Base-by-base conservation (phyloP, 2,329 filamentous ascomycete species). In the Fusarium buharicum region DNA sequence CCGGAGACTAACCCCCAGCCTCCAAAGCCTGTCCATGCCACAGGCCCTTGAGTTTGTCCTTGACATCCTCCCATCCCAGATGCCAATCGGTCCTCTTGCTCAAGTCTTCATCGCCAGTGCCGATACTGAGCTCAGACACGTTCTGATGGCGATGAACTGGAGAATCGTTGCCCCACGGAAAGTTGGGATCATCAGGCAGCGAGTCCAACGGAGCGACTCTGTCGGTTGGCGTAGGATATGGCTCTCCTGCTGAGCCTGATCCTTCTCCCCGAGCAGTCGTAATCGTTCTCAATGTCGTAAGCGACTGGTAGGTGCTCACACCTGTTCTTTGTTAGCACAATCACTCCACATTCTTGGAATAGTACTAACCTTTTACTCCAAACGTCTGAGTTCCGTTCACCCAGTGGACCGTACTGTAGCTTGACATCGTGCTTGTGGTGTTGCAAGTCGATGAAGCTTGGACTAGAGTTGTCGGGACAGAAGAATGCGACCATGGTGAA, bases 131-230 rank as follows among this genome's bases (percentile, higher is more conserved):
- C n/a, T 64, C 62, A 8, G 67, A 68, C 43, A 70, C 64, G 48
- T 73, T 72, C 27, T 72, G 70, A 45, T 76, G 74, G 6, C 75
- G 74, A 55, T 78, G 75, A 30, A 74, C 53, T 1, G 75, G 75
- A 33, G 71, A 75, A 57, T 72, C 68, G 27, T 72, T 73, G 11
- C 74, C 76, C 76, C 76, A 77, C 2, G 76, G 75, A 22, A 69
- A 76, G 53, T 75, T 73, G 14, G 72, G 68, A 27, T 74, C 72
- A 3, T 66, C 62, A 6, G 74, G 71, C 28, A 75, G 52, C 9
- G 55, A 39, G 30, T 64, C 58, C 17, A 62, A 55, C 13, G 59
- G 18, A n/a, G 36, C 27, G 3, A 54, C 52, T 31, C 46, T 59
- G 34, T 48, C 62, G 2, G 67, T 70, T 31, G 69, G 66, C 13